Evolutionary conservation across 2,329 filamentous ascomycete genomes (phyloP), one percentile per base, ranked within the genome.

Genomic region (Scedosporium boydii): DNA sequence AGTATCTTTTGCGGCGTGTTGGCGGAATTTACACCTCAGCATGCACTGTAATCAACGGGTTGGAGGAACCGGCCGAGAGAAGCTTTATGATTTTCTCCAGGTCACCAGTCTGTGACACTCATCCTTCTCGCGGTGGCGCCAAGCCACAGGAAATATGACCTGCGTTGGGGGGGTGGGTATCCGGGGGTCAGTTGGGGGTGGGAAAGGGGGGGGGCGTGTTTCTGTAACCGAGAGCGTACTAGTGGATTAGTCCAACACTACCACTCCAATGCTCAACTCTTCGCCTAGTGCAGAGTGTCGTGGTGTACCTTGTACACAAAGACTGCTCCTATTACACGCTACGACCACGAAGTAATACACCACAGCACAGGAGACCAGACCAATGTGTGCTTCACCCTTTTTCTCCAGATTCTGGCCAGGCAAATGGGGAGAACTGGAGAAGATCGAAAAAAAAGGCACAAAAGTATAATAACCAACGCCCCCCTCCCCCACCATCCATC

Each of bases 391-490:
- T 23, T 55, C 18, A 23, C 51, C 34, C 38, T 14, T 26, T 60
- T 60, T 34, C 59, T 60, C 59, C 59, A 53, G 59, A 60, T 60
- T 53, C 59, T 53, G 26, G 27, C 51, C 44, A 44, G 21, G 51
- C 18, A 16, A 34, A 34, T 23, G 12, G 12, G 16, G 51, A 14
- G 18, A 23, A 23, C 18, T 18, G 51, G 23, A 55, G 23, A 27
- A 23, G 21, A 23, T 55, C 18, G 51, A 55, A 55, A 53, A 55
- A 53, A 55, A 48, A 44, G 38, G 27, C 38, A 27, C 38, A 23
- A 34, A 51, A 53, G 59, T 60, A 60, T 60, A 60, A 60, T 60
- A 60, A 60, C 59, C n/a, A 60, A 38, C 42, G 26, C 26, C 44
- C 59, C 58, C 44, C 44, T 44, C 59, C 59, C 59, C 59, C 46